These are phyloP conservation scores for Arthroderma sp. DNA, from an alignment of 2,329 filamentous ascomycete genomes.

Conservation along the genomic window DNA sequence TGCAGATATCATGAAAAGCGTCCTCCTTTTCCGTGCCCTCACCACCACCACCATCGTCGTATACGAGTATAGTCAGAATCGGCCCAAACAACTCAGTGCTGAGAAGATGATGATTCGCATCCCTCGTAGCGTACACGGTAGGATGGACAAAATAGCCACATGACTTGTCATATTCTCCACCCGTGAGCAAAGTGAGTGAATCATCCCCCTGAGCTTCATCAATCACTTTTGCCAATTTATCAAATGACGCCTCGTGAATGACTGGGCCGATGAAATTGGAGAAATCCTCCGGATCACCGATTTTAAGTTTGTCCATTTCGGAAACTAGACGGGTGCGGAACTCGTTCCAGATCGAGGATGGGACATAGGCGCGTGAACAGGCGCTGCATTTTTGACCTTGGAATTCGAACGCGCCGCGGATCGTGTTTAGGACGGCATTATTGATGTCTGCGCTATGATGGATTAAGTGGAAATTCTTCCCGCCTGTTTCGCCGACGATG, in stretches of 20 bases:
- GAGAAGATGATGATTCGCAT: constrained; percentile 61
- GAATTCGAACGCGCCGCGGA: constrained; percentile 78
- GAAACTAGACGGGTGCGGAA: constrained; percentile 54
- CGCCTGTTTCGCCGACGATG: constrained; percentile 79
- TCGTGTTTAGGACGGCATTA: constrained; percentile 68
- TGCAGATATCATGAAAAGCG: constrained; percentile 45
- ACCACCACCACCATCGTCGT: constrained; percentile 46
- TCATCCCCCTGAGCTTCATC: constrained; percentile 62
- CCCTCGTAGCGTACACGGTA: constrained; percentile 63
- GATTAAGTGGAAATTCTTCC: constrained; percentile 85
- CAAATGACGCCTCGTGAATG: constrained; percentile 68
- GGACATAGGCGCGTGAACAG: constrained; percentile 68
- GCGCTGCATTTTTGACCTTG: constrained; percentile 88
- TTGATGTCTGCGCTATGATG: constrained; percentile 63
- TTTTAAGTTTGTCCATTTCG: constrained; percentile 56
- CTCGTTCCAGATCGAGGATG: constrained; percentile 58
- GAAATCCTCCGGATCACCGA: constrained; percentile 57
- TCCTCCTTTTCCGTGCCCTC: constrained; percentile 16
- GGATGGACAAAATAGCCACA: constrained; percentile 75
- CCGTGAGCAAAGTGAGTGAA: constrained; percentile 57
- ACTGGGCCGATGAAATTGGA: constrained; percentile 76
- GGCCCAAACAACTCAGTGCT: constrained; percentile 73
- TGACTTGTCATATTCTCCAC: constrained; percentile 62
- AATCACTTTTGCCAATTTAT: constrained; percentile 63
- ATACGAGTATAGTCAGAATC: constrained; percentile 59